Base-by-base conservation (phyloP, 768 basidiomycete species). In the Leccinum barrowsii region DNA sequence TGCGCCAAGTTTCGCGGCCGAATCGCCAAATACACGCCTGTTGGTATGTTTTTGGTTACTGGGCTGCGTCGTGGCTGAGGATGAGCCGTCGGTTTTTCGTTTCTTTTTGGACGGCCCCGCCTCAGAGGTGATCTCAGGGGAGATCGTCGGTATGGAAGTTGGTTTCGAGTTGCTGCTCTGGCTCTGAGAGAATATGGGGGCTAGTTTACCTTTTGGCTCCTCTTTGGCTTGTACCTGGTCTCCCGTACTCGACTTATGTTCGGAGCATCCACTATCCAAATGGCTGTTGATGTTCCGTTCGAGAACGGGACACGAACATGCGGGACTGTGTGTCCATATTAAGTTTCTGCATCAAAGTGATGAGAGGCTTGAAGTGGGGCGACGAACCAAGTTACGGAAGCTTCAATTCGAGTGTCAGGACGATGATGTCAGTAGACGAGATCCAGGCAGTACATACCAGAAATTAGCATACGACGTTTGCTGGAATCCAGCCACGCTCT, bases 251-350 rank as follows among this genome's bases (percentile, higher is more conserved):
- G 35, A 48, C 47, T 57, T 63, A 56, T 65, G 58, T 46, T 71
- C 60, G n/a, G 61, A 60, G 53, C 83, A 83, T 44, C 69, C 69
- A 40, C 72, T 77, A 62, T 85, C 84, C 17, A 85, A 68, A 54
- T 85, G 84, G 34, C 61, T 61, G 65, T 85, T 85, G 57, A 85
- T 84, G 56, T 67, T 58, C 46, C 60, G 61, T 48, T 76, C 74
- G 22, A 70, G 60, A 21, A 85, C 80, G 12, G 68, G 59, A 49
- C 68, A 70, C 5, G 74, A 76, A 65, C 83, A 85, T 49, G 82
- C 75, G 12, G 83, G 83, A 55, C 83, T 84, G 57, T 52, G 22
- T 26, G 6, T n/a, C 8, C 21, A 51, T 15, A 44, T 4, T 56
- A 4, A 57, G 21, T 55, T n/a, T 21, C 32, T 24, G 30, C n/a